Conservation (phyloP, 306 rosid genomes). For the Prunus davidiana region DNA sequence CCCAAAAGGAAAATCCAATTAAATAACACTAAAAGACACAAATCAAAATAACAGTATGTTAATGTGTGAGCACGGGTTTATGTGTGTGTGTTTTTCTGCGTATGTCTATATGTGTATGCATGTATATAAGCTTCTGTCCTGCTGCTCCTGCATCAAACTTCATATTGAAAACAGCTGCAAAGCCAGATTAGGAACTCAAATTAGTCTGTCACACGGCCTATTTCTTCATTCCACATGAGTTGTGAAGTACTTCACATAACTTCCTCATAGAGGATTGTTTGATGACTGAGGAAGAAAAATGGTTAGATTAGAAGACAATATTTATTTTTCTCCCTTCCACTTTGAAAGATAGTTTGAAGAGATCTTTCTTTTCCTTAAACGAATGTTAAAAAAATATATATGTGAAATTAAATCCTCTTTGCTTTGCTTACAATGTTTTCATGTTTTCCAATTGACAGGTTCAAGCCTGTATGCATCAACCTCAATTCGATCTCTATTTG, state of each 20-base stretch:
- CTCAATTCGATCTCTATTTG: not conserved
- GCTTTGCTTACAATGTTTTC: not conserved
- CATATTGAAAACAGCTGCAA: not conserved
- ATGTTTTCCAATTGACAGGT: not conserved
- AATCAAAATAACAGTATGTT: not conserved
- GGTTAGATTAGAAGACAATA: not conserved
- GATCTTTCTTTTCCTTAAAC: too few relatives aligned
- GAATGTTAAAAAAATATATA: too few relatives aligned
- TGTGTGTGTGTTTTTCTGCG: too few relatives aligned
- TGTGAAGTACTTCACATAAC: too few relatives aligned
- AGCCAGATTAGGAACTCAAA: not conserved
- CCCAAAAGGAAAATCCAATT: not conserved
- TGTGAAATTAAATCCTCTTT: too few relatives aligned
- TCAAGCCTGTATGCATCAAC: not conserved
- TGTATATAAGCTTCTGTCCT: not conserved
- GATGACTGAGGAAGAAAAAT: not conserved
- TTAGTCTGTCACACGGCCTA: not conserved
- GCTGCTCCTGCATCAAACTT: not conserved
- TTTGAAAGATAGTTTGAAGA: not conserved
- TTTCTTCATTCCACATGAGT: not conserved
- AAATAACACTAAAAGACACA: not conserved
- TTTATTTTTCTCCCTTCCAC: not conserved
- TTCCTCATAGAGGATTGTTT: too few relatives aligned
- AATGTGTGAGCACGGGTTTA: not conserved
- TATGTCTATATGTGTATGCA: not conserved